Percentiles rank a stretch among this genome's conserved stretches.
These are phyloP conservation scores for Massarina eburnea DNA, from an alignment of 2,329 filamentous ascomycete genomes.

Conservation along the genomic window DNA sequence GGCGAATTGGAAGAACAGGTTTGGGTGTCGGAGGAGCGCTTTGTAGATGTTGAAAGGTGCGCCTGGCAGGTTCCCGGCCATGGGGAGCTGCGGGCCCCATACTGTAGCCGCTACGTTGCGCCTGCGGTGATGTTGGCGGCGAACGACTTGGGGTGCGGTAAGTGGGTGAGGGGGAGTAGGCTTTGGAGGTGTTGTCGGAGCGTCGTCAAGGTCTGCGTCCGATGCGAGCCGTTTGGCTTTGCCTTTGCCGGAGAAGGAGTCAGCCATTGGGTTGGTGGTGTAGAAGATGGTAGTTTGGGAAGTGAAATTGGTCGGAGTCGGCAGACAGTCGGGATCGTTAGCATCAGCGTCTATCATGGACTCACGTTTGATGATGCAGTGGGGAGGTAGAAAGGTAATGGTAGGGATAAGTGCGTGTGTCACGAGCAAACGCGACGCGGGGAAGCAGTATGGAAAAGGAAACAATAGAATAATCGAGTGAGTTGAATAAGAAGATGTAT, in stretches of 20 bases:
- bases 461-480: too few relatives aligned
- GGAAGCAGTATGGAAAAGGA: too few relatives aligned
- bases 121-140: constrained; percentile 24
- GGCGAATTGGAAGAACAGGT: constrained; percentile 40
- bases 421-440: too few relatives aligned
- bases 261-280: constrained; percentile 7
- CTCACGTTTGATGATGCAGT: not conserved
- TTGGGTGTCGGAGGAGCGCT: constrained; percentile 36
- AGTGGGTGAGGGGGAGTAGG: not conserved
- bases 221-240: constrained; percentile 26
- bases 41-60: constrained; percentile 38
- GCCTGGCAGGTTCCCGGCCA: not conserved
- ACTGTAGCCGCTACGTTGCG: constrained; percentile 21
- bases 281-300: not conserved
- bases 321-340: not conserved
- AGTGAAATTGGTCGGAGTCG: not conserved
- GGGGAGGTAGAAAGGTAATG: too few relatives aligned
- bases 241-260: constrained; percentile 9
- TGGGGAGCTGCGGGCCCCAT: constrained; percentile 19
- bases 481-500: too few relatives aligned
- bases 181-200: not conserved
- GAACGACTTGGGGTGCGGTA: constrained; percentile 17
- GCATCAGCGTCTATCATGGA: not conserved
- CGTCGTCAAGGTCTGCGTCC: constrained; percentile 4
- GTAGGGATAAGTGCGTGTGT: too few relatives aligned